Evolutionary conservation across 1,284 basidiomycete species (phyloP), one percentile per base, ranked within the genome.

Genomic region (Hemileia vastatrix): DNA sequence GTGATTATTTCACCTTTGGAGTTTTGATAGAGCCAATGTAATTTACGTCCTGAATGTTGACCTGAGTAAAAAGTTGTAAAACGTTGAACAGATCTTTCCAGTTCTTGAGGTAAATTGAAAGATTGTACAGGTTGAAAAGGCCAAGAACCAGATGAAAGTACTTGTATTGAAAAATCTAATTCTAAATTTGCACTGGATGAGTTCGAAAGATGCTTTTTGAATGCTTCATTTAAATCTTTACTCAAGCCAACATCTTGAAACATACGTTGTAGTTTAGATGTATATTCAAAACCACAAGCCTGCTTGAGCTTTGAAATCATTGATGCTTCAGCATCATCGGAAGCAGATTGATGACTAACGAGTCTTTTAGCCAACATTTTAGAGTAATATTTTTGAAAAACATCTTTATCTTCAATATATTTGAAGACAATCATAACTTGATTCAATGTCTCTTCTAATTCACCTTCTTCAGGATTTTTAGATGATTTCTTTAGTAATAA

Each of bases 231-330:
- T 50, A 97, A 81, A 79, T 97, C 94, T 76, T 94, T 93, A 80
- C 88, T 90, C 61, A 96, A 80, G 68, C 86, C 88, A 84, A 96
- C 92, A 75, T 98, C 95, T 91, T n/a, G n/a, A 80, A 98, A 97
- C 94, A 98, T 98, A 73, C 91, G 85, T 74, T 93, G 90, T 50
- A 98, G 83, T 78, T 97, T 97, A 81, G 88, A 91, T 53, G 95
- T 97, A 78, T 97, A 97, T 75, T 98, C 95, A 81, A 93, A 96
- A 67, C 95, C 94, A 70, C 90, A 97, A 5, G 90, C 87, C 76
- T 96, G 94, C 81, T 97, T 98, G 70, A 98, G 79, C 79, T 96
- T 95, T 59, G 92, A 88, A 70, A 98, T 97, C 95, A 98, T 98
- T 77, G 87, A 91, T 31, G 89, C 87, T 76, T 98, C 94, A 23